phyloP scores from a whole-genome alignment of 1,284 basidiomycete species.

The Coriolopsis trogii region DNA sequence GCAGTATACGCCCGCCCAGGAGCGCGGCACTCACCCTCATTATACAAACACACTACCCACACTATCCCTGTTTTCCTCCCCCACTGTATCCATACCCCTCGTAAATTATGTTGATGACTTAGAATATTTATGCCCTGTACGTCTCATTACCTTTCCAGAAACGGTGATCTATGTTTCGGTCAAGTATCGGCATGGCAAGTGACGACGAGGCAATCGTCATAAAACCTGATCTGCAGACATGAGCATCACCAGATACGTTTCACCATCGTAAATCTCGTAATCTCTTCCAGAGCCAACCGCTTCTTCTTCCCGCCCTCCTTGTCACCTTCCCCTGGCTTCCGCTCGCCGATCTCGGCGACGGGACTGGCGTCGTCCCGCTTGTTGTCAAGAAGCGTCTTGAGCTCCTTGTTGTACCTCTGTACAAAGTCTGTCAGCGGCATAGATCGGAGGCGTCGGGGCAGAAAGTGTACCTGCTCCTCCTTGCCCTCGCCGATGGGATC shows the following conservation, averaged over 20 bases:
- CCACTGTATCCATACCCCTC: constrained; percentile 6
- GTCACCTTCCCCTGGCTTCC: constrained; percentile 33
- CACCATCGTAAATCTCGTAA: constrained; percentile 93
- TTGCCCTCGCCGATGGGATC: constrained; percentile 86
- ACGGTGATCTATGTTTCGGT: too few species aligned
- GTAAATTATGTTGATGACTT: too few species aligned
- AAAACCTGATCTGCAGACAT: neutral
- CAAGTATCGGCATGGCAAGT: too few species aligned
- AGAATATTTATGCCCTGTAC: too few species aligned
- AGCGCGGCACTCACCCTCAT: constrained; percentile 8
- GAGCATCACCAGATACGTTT: constrained; percentile 81
- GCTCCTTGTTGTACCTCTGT: constrained; percentile 81
- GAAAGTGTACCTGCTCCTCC: constrained; percentile 72
- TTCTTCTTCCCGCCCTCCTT: constrained; percentile 54
- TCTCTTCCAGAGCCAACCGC: constrained; percentile 76
- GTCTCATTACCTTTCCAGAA: too few species aligned
- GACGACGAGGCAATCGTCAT: too few species aligned
- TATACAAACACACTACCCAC: neutral
- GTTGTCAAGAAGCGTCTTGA: constrained; percentile 73
- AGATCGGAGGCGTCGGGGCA: neutral
- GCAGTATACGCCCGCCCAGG: neutral
- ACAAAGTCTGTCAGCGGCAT: too few species aligned
- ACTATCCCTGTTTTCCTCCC: neutral
- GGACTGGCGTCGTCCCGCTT: constrained; percentile 67
- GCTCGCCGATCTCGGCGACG: constrained; percentile 74